phyloP scores from a whole-genome alignment of 345 rosid species.

The Litchi chinensis region DNA sequence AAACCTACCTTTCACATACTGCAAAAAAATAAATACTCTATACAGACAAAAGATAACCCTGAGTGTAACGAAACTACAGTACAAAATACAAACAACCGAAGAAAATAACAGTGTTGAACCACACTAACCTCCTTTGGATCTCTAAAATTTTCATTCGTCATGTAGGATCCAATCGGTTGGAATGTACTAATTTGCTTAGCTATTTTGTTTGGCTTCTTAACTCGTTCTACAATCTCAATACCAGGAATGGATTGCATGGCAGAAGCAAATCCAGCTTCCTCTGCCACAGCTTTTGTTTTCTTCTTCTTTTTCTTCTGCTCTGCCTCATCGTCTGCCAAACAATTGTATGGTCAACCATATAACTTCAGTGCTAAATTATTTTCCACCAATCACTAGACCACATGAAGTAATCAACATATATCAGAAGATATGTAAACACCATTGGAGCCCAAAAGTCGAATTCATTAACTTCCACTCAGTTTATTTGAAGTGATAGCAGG shows the following conservation, averaged over 20 bases:
- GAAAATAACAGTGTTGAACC: neutral
- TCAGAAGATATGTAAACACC: neutral
- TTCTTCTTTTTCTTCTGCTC: constrained; percentile 75
- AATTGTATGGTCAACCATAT: constrained; percentile 20
- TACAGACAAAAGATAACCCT: neutral
- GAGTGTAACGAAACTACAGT: neutral
- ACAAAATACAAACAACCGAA: neutral
- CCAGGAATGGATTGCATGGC: constrained; percentile 46
- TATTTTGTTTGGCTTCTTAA: constrained; percentile 53
- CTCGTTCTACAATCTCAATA: constrained; percentile 45
- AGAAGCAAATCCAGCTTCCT: constrained; percentile 43
- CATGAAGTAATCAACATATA: neutral
- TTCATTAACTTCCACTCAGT: neutral
- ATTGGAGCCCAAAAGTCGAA: neutral
- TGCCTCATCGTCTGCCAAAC: constrained; percentile 62
- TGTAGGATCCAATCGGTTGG: constrained; percentile 46
- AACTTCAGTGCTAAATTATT: neutral
- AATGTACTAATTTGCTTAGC: constrained; percentile 41
- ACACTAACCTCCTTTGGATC: constrained; percentile 63
- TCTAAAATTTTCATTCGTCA: constrained; percentile 43
- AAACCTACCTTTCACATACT: neutral
- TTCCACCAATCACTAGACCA: neutral
- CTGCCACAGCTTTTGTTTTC: constrained; percentile 51
- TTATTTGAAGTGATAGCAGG: neutral
- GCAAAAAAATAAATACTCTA: neutral